Conservation (phyloP, 805 yeast genomes). For the Starmerella apis region DNA sequence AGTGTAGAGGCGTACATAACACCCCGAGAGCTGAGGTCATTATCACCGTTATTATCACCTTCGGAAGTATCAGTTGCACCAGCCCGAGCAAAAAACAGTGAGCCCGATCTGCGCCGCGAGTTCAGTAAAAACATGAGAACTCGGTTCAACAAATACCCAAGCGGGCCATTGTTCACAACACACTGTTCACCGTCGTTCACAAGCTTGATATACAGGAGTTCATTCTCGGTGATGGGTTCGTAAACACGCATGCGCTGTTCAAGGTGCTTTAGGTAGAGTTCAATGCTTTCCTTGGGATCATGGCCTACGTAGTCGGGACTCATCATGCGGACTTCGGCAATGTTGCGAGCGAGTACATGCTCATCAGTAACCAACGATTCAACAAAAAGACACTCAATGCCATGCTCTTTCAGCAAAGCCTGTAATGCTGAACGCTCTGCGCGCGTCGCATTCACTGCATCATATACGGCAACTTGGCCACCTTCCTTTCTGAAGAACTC, state of each 20-base stretch:
- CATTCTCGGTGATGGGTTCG: constrained; percentile 55
- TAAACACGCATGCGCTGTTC: constrained; percentile 56
- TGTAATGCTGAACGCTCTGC: constrained; percentile 48
- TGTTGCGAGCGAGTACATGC: constrained; percentile 57
- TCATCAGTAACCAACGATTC: constrained; percentile 77
- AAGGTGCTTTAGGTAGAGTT: constrained; percentile 67
- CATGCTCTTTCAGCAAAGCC: constrained; percentile 42
- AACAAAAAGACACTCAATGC: constrained; percentile 72
- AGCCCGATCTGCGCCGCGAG: constrained; percentile 73
- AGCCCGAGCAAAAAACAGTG: constrained; percentile 73
- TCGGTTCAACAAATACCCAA: constrained; percentile 82
- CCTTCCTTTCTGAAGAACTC: constrained; percentile 51
- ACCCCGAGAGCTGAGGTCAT: constrained; percentile 70
- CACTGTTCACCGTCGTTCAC: constrained; percentile 83
- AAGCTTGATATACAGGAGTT: constrained; percentile 68
- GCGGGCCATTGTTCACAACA: constrained; percentile 65
- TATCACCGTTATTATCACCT: constrained; percentile 60
- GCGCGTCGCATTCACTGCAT: constrained; percentile 80
- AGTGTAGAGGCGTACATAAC: constrained; percentile 53
- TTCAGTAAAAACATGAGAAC: constrained; percentile 90
- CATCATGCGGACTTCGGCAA: constrained; percentile 63
- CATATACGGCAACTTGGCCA: constrained; percentile 94
- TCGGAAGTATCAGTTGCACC: constrained; percentile 40
- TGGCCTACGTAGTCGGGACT: constrained; percentile 81
- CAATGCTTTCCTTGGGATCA: constrained; percentile 62